Conservation (phyloP, 768 basidiomycete species). For the Kwoniella botswanensis region DNA sequence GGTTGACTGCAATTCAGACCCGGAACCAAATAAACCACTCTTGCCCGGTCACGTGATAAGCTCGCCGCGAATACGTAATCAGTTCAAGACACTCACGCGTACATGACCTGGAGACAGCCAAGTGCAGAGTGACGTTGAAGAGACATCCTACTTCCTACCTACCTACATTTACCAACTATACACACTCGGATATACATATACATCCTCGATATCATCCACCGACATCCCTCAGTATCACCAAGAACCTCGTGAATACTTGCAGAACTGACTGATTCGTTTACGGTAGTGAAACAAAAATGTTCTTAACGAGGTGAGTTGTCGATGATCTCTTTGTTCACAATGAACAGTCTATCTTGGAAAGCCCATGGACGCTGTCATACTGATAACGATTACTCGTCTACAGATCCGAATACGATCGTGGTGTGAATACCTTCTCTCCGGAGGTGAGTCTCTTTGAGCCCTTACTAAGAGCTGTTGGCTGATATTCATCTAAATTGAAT, state of each 20-base stretch:
- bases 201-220: too few relatives aligned
- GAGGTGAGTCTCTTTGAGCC: constrained; percentile 58
- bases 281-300: constrained; percentile 37
- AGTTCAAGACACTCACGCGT: not conserved
- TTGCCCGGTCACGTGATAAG: not conserved
- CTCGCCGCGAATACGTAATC: not conserved
- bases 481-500: too few relatives aligned
- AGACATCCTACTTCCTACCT: too few relatives aligned
- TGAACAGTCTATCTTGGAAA: not conserved
- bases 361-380: not conserved
- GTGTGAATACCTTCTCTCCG: constrained; percentile 98
- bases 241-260: too few relatives aligned
- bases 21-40: not conserved
- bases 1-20: too few relatives aligned
- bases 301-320: constrained; percentile 49
- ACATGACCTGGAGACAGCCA: not conserved
- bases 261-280: not conserved
- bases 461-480: too few relatives aligned
- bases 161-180: too few relatives aligned
- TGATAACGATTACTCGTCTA: not conserved
- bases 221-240: not conserved
- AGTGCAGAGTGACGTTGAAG: not conserved
- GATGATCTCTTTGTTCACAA: not conserved
- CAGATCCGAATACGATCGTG: constrained; percentile 70
- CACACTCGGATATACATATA: too few relatives aligned